phyloP scores from a whole-genome alignment of 176 grass and related monocot genomes.

The Aegilops umbellulata region DNA sequence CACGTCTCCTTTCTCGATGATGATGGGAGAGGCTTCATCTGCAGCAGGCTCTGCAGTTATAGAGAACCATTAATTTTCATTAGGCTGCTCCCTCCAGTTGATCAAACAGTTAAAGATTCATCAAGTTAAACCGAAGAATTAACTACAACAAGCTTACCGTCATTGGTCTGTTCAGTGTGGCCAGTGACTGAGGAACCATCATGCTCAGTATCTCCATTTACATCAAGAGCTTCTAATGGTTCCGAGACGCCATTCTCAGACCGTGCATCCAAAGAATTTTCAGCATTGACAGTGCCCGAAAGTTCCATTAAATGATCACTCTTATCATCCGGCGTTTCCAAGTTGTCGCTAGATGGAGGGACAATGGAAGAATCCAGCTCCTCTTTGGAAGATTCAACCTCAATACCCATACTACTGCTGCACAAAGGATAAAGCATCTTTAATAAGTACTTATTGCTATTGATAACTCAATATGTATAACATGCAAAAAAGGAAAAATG shows the following conservation, averaged over 20 bases:
- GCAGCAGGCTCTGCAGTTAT: constrained; percentile 19
- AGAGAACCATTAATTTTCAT: neutral
- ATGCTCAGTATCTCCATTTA: constrained; percentile 16
- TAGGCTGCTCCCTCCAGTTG: neutral
- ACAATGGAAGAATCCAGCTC: constrained; percentile 24
- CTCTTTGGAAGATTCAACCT: constrained; percentile 34
- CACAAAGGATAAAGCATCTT: neutral
- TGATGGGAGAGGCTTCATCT: neutral
- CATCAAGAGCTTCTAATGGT: constrained; percentile 20
- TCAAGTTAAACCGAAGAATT: neutral
- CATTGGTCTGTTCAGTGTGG: neutral
- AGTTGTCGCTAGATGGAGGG: neutral
- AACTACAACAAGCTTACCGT: constrained; percentile 9
- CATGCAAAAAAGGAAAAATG: neutral
- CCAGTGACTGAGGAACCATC: neutral
- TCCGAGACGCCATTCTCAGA: constrained; percentile 7
- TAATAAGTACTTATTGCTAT: neutral
- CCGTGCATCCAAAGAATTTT: neutral
- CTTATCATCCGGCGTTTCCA: constrained; percentile 20
- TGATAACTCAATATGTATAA: neutral
- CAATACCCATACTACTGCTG: constrained; percentile 4
- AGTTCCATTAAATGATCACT: constrained; percentile 12
- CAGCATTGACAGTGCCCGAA: neutral
- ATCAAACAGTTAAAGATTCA: neutral
- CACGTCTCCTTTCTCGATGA: neutral